Evolutionary conservation across 768 basidiomycete genomes (phyloP), one percentile per base, ranked within the genome.

Genomic region (Rhodotorula taiwanensis): DNA sequence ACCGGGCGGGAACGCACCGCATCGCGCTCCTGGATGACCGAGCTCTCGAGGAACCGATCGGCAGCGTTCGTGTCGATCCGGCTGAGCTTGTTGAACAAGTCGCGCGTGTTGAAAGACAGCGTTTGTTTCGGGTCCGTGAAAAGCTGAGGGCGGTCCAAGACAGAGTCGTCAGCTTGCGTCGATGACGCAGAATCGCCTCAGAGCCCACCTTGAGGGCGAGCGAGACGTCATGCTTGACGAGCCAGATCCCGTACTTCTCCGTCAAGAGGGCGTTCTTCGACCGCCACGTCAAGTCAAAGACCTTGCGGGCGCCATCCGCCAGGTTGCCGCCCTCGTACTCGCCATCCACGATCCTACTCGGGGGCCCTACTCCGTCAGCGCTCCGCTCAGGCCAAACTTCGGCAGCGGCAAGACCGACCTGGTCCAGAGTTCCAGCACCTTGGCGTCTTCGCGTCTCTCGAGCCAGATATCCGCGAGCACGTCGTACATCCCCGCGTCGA

Each of bases 101-200:
- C 45, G 20, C 68, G 59, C n/a, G 66, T 62, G 43, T 70, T 58
- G 66, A 72, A 61, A 15, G 47, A 30, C 31, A 72, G 36, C 1
- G 60, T 58, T 28, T 67, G 68, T 28, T 64, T 67, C 25, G 71
- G 71, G 15, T 67, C 59, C 21, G 52, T 65, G 47, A 72, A 62
- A 30, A 72, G 59, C 66, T 70, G 52, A 5, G 4, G 14, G n/a
- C 11, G 25, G 23, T 6, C n/a, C n/a, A n/a, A n/a, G n/a, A n/a
- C n/a, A n/a, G n/a, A n/a, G n/a, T n/a, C n/a, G n/a, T n/a, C n/a
- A n/a, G n/a, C n/a, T n/a, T n/a, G n/a, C n/a, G n/a, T n/a, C n/a
- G n/a, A n/a, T n/a, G n/a, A n/a, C n/a, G n/a, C n/a, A n/a, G n/a
- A n/a, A n/a, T n/a, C n/a, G n/a, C 27, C n/a, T 2, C 10, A 31